Conservation (phyloP, 768 basidiomycete genomes). For the Tricholoma matsutake region DNA sequence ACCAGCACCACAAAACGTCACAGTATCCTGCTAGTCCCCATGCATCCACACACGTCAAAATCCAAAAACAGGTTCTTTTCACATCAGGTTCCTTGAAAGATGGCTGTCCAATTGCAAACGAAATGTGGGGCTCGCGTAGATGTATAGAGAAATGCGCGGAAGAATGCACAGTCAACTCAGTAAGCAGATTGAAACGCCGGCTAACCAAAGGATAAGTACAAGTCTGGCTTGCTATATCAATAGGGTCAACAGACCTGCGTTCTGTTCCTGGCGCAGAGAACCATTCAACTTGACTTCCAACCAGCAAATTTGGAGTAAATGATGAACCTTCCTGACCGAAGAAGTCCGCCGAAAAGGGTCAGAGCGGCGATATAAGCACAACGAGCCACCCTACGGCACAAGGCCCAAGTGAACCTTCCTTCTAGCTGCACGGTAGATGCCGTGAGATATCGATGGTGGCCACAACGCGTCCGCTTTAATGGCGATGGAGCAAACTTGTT, state of each 20-base stretch:
- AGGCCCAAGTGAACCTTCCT: constrained; percentile 8
- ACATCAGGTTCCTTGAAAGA: constrained; percentile 2
- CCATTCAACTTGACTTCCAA: not conserved
- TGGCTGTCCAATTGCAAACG: not conserved
- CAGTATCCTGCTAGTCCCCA: constrained; percentile 1
- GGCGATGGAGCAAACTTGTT: constrained; percentile 2
- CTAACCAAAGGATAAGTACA: not conserved
- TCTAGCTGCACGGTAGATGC: constrained; percentile 7
- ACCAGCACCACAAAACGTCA: constrained; percentile 5
- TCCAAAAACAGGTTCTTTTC: constrained; percentile 3
- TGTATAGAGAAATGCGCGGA: not conserved
- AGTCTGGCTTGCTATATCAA: not conserved
- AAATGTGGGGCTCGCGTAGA: not conserved
- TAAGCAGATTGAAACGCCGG: not conserved
- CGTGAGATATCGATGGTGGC: constrained; percentile 3
- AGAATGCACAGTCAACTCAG: not conserved
- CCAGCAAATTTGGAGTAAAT: constrained; percentile 1
- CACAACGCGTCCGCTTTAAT: not conserved
- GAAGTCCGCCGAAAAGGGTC: constrained; percentile 7
- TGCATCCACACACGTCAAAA: not conserved
- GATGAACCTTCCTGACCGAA: not conserved
- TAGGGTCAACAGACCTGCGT: not conserved
- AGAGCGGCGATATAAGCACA: constrained; percentile 7
- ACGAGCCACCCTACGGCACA: not conserved
- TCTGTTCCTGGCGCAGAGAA: constrained; percentile 4